Base-by-base conservation (phyloP, 1,139 yeast species). In the Yamadazyma buinensis region DNA sequence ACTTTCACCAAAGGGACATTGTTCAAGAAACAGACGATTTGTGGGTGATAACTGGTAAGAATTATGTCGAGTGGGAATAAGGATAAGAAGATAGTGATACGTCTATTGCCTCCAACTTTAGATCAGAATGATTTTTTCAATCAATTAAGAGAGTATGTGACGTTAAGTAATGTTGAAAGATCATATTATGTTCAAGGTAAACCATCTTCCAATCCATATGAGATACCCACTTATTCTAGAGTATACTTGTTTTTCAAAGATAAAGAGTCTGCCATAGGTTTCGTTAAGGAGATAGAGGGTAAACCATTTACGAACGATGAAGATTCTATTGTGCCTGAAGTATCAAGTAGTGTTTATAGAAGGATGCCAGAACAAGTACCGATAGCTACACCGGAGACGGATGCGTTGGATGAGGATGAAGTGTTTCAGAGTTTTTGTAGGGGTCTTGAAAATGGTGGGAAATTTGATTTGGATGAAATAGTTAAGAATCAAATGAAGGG, bases 161-260 rank as follows among this genome's bases (percentile, higher is more conserved):
- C 12, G 15, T 30, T 29, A 26, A 36, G 35, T 30, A 28, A 24
- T 15, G 12, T 38, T 8, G 23, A 31, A 23, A 37, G 27, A 24
- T 38, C 42, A 15, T 51, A 52, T 28, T 54, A 51, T 36, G 52
- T 52, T 2, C 30, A 30, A 23, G 59, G 59, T n/a, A 32, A 32
- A 14, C 36, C 38, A 8, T 43, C 54, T 2, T 25, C 30, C 7
- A 45, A 42, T 22, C 57, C 59, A 2, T 59, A 44, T 34, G 61
- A 59, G 32, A 34, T 36, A 8, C 64, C 64, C 0, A 42, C 37
- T 2, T 57, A 49, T 33, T 56, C 64, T 1, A 42, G 63, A 32
- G 60, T 59, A 14, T 61, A 60, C 35, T 29, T 60, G 11, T 36
- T 34, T 7, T 54, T 61, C 35, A 43, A 45, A 19, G 40, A 38